Conservation (phyloP, 768 basidiomycete species). For the Harrya chromipes region DNA sequence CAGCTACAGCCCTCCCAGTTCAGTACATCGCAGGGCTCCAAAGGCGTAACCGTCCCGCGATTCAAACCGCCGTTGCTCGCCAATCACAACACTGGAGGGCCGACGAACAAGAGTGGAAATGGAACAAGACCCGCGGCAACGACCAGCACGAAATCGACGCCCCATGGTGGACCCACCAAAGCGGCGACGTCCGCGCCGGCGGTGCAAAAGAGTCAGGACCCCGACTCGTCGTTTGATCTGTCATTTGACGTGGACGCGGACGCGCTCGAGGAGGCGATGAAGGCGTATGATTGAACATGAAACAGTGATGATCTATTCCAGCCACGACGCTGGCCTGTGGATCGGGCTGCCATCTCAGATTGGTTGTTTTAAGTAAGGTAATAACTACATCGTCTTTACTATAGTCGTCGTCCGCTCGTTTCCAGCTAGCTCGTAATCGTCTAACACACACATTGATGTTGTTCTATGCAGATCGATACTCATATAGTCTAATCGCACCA, state of each 20-base stretch:
- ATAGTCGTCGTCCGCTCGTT: background rate
- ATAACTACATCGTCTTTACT: background rate
- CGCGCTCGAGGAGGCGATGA: slow-evolving; percentile 31
- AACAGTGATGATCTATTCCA: too few species aligned
- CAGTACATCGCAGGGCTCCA: slow-evolving; percentile 18
- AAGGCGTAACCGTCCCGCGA: slow-evolving; percentile 14
- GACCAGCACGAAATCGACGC: background rate
- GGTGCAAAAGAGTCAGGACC: slow-evolving; percentile 8
- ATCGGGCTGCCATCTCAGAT: too few species aligned
- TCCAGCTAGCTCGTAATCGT: background rate
- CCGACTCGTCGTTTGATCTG: slow-evolving; percentile 32
- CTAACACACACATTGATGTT: slow-evolving; percentile 4
- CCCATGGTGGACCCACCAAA: background rate
- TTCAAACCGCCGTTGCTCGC: slow-evolving; percentile 29
- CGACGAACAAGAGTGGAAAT: background rate
- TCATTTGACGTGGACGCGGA: slow-evolving; percentile 31
- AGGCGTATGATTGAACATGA: slow-evolving; percentile 23
- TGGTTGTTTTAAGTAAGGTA: too few species aligned
- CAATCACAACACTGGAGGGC: background rate
- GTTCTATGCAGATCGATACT: background rate
- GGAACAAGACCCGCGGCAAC: background rate
- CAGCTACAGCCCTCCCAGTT: slow-evolving; percentile 21
- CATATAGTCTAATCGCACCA: background rate
- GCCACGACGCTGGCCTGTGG: too few species aligned
- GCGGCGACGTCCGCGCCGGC: background rate